Evolutionary conservation across 305 asterid genomes (phyloP).

Genomic region (Solanum hybrid): DNA sequence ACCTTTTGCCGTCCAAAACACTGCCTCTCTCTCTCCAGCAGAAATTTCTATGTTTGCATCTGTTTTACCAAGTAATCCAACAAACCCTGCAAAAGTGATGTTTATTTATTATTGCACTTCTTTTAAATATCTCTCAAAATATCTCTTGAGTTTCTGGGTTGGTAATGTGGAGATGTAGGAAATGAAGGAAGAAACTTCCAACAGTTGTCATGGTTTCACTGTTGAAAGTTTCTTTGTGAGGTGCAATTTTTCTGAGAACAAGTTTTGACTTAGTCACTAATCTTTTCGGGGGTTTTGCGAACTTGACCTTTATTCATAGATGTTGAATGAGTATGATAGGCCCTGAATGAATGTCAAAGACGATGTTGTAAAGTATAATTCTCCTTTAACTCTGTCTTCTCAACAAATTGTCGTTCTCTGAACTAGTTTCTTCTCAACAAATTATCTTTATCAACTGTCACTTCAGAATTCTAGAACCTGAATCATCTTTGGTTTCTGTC

Average conservation of each 20-base stretch:
- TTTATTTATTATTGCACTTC: neutral
- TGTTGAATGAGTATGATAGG: neutral
- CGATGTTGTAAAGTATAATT: neutral
- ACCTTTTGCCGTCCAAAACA: neutral
- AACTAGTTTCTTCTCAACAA: neutral
- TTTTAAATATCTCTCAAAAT: too few species aligned
- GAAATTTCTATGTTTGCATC: neutral
- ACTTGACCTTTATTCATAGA: neutral
- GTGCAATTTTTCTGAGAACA: neutral
- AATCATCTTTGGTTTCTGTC: neutral
- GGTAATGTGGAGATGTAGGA: neutral
- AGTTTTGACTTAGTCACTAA: neutral
- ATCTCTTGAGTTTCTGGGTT: neutral
- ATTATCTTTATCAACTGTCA: neutral
- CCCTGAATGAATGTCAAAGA: neutral
- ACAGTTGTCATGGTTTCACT: neutral
- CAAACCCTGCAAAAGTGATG: neutral
- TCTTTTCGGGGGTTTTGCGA: neutral
- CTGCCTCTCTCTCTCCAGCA: neutral
- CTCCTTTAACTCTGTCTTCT: neutral
- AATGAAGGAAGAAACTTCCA: neutral
- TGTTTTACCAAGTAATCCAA: neutral
- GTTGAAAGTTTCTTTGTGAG: neutral
- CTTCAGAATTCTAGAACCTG: neutral
- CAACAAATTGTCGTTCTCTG: neutral